Base-by-base conservation (phyloP, 805 yeast species). In the Starmerella stellata region DNA sequence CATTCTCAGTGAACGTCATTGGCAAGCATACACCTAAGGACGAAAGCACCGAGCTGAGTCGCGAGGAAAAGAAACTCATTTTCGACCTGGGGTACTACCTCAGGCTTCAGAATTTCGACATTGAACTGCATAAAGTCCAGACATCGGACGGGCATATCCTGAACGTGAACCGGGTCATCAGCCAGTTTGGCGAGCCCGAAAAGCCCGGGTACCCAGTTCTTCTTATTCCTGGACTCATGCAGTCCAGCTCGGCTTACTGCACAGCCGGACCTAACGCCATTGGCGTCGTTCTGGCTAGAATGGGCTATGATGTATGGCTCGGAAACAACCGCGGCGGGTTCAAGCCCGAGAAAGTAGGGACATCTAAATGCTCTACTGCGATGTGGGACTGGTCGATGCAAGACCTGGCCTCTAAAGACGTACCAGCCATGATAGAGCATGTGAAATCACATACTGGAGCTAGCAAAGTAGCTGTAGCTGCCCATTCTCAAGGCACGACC, bases 361-460 rank as follows among this genome's bases (percentile, higher is more conserved):
- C 62, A 44, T 60, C 63, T 28, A 44, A 59, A 4, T 48, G 50
- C 40, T 67, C 69, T 47, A 63, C 64, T 1, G 51, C 62, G 37
- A 78, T 78, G 72, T 87, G 98, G 98, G 74, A 78, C 47, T 87
- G 98, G 98, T 87, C 80, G 52, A 67, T 90, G 37, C 58, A 66
- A n/a, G 87, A 81, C 34, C 72, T 90, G 74, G 87, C 85, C 0
- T 64, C 65, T 41, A 70, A 63, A 50, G 98, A 87, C 55, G 57
- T 90, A 31, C 78, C 93, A 1, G 65, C 79, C 16, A 61, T 87
- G 58, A 64, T 85, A 7, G 69, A 74, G 27, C 66, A 68, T 39
- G 76, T 83, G 1, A 55, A 74, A 27, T 42, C 54, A 2, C 53
- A 50, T 18, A 56, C 69, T 0, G 51, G 52, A 4, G 43, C 48